phyloP scores from a whole-genome alignment of 495 filamentous ascomycete species.

The Cladorrhinum samala region DNA sequence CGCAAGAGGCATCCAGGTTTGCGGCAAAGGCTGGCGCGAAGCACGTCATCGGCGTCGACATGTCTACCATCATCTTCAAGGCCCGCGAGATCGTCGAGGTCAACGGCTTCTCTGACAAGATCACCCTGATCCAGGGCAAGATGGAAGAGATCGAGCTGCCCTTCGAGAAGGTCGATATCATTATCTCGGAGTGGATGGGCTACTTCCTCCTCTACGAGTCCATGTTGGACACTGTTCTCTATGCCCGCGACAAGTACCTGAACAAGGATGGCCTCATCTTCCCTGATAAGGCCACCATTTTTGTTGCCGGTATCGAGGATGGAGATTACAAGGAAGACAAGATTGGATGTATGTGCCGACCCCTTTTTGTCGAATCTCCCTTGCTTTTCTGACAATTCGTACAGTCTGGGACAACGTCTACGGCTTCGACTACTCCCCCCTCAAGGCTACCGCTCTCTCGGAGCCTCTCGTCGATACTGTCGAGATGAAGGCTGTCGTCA shows the following conservation, averaged over 20 bases:
- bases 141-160: slow-evolving; percentile 84
- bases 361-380: background rate
- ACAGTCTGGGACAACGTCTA: slow-evolving; percentile 78
- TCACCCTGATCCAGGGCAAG: slow-evolving; percentile 78
- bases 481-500: slow-evolving; percentile 68
- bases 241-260: slow-evolving; percentile 80
- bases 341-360: slow-evolving; percentile 50
- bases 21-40: slow-evolving; percentile 84
- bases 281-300: slow-evolving; percentile 82
- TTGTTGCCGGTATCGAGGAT: slow-evolving; percentile 79
- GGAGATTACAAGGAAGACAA: slow-evolving; percentile 74
- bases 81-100: slow-evolving; percentile 76
- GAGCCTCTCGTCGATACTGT: slow-evolving; percentile 69
- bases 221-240: slow-evolving; percentile 92
- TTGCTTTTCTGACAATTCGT: slow-evolving; percentile 17
- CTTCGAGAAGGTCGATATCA: slow-evolving; percentile 82
- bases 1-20: slow-evolving; percentile 48
- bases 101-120: slow-evolving; percentile 73
- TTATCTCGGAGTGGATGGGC: slow-evolving; percentile 97
- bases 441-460: slow-evolving; percentile 63
- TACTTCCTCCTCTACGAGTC: slow-evolving; percentile 90
- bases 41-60: slow-evolving; percentile 88
- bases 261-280: slow-evolving; percentile 74
- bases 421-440: slow-evolving; percentile 68
- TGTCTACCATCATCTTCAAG: slow-evolving; percentile 86